These are phyloP conservation scores for Trifolium repens DNA, from an alignment of 306 rosid species.

Conservation along the genomic window DNA sequence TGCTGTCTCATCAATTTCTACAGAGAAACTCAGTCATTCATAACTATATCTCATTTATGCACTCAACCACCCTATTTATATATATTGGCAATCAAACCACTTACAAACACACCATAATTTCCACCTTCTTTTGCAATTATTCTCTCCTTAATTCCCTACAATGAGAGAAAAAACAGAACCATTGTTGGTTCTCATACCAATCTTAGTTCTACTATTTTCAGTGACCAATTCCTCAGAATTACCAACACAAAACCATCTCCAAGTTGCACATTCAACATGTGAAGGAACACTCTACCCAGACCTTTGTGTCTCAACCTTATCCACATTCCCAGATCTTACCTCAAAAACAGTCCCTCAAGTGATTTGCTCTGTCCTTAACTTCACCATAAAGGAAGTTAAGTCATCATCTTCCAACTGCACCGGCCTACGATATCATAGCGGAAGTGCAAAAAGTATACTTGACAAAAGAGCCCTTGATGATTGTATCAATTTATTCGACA, in stretches of 20 bases:
- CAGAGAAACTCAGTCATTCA: not conserved
- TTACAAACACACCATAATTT: not conserved
- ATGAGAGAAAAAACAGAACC: constrained; percentile 31
- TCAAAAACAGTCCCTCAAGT: constrained; percentile 61
- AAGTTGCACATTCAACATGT: constrained; percentile 65
- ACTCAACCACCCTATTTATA: constrained; percentile 14
- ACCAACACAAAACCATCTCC: constrained; percentile 46
- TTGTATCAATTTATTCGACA: constrained; percentile 64
- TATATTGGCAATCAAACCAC: not conserved
- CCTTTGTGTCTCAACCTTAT: constrained; percentile 72
- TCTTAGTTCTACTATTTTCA: constrained; percentile 35
- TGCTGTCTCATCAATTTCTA: not conserved
- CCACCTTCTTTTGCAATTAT: not conserved
- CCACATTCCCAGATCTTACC: constrained; percentile 62
- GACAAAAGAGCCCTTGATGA: constrained; percentile 68
- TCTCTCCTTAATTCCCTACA: not conserved
- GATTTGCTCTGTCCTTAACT: constrained; percentile 53
- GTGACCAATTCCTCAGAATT: constrained; percentile 23
- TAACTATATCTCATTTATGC: constrained; percentile 1
- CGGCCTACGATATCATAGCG: not conserved
- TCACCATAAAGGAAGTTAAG: constrained; percentile 53
- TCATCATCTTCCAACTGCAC: constrained; percentile 61
- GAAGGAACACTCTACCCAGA: constrained; percentile 69
- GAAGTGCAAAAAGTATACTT: not conserved
- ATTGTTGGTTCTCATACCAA: constrained; percentile 25